Evolutionary conservation across 176 grass and related monocot species (phyloP), one percentile per base, ranked within the genome.

Genomic region (Oryza meridionalis): DNA sequence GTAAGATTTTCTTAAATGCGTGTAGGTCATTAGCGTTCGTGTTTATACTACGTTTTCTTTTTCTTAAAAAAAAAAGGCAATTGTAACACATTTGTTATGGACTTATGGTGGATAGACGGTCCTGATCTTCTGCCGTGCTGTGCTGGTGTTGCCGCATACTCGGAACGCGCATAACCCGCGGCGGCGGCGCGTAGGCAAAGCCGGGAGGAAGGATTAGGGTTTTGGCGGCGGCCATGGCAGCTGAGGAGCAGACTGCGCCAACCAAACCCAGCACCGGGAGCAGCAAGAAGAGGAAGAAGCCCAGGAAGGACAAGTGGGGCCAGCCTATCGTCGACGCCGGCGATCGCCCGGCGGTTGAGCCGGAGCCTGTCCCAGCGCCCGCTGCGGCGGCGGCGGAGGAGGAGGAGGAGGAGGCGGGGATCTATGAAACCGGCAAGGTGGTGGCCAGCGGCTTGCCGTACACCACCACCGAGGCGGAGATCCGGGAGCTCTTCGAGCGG

Each of bases 371-470:
- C 25, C 82, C 10, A 12, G 55, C 46, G 19, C 51, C 17, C 53
- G 17, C 53, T 6, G 78, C 32, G 19, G 42, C 29, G 21, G 21
- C 25, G 7, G 65, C 5, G 10, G 50, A 7, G 12, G 40, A 7
- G 29, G 29, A 3, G 0, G 0, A 13, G 46, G 59, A 37, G 16
- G 62, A 32, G 24, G 17, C 27, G 14, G 77, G 86, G 44, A 35
- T 37, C 67, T 91, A 88, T 16, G 93, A 99, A 70, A 38, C 73
- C 15, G 67, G 71, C 70, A 94, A 99, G 85, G 93, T 99, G 68
- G 93, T 99, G 81, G 93, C 86, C 11, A 99, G 93, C 80, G 93
- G 93, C 27, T 81, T 99, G 88, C 93, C 89, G 17, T 99, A 99
- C 91, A 81, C 96, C 40, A 85, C 78, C 25, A 94, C 88, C 7